Evolutionary conservation across 768 basidiomycete species (phyloP).

Genomic region (Termitomyces sp.): DNA sequence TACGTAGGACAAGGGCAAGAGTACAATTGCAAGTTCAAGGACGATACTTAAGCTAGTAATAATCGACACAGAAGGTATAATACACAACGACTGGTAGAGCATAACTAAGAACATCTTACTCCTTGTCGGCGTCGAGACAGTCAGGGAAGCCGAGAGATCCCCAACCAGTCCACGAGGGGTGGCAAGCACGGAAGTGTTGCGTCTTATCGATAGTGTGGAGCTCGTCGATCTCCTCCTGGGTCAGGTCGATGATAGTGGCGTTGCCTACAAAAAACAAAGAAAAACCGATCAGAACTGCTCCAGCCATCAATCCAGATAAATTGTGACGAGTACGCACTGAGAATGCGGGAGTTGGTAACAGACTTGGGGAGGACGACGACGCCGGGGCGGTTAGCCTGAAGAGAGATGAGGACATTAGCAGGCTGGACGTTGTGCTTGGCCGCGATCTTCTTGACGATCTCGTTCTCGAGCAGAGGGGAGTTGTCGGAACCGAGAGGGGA

Average conservation of each 20-base stretch:
- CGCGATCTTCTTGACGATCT: conserved; percentile 58
- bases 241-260: conserved; percentile 55
- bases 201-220: conserved; percentile 59
- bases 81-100: not conserved
- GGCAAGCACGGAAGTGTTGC: conserved; percentile 60
- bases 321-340: conserved; percentile 33
- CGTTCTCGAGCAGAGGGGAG: conserved; percentile 62
- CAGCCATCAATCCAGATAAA: not conserved
- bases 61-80: not conserved
- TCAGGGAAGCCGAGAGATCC: conserved; percentile 17
- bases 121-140: conserved; percentile 14
- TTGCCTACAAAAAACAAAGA: conserved; percentile 41
- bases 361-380: conserved; percentile 74
- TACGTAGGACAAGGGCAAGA: too few species aligned
- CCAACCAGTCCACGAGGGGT: conserved; percentile 37
- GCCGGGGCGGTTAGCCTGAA: conserved; percentile 65
- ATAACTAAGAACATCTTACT: not conserved
- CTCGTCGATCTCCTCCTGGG: conserved; percentile 55
- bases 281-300: not conserved
- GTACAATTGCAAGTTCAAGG: not conserved
- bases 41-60: not conserved
- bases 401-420: conserved; percentile 66
- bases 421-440: conserved; percentile 53
- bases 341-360: conserved; percentile 65
- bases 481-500: conserved; percentile 74